Conservation (phyloP, 495 filamentous ascomycete genomes). For the Oleoguttula mirabilis region DNA sequence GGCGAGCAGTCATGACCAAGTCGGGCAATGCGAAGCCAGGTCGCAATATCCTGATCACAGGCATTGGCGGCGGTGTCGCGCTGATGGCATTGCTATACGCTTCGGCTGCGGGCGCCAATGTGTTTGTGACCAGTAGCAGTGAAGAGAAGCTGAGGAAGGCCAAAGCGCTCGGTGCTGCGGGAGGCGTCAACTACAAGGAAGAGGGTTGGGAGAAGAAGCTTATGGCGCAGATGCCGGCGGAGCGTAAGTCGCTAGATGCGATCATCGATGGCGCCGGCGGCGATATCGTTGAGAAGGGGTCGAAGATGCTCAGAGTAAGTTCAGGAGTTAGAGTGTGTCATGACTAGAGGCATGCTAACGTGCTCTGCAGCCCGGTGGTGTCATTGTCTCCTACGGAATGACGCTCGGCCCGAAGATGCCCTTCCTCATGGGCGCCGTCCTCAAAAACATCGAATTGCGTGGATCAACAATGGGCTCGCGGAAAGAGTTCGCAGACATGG, state of each 20-base stretch:
- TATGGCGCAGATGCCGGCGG: constrained; percentile 23
- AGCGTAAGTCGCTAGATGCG: constrained; percentile 27
- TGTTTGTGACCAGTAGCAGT: constrained; percentile 31
- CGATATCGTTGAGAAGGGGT: constrained; percentile 28
- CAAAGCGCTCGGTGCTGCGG: constrained; percentile 29
- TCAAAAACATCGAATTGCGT: constrained; percentile 33
- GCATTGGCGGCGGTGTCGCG: constrained; percentile 35
- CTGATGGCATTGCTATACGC: constrained; percentile 33
- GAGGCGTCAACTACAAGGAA: constrained; percentile 33
- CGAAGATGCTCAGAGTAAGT: constrained; percentile 29
- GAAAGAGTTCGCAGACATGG: constrained; percentile 36
- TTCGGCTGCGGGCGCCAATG: constrained; percentile 26
- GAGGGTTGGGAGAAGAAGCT: constrained; percentile 34
- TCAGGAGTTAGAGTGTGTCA: background rate
- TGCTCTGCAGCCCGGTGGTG: constrained; percentile 26
- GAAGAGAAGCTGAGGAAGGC: constrained; percentile 33
- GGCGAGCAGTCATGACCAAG: constrained; percentile 66
- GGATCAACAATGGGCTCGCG: constrained; percentile 36
- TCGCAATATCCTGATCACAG: constrained; percentile 31
- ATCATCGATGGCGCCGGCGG: constrained; percentile 35
- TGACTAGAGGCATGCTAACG: constrained; percentile 1
- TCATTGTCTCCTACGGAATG: constrained; percentile 33
- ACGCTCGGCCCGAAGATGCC: constrained; percentile 30
- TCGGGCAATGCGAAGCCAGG: constrained; percentile 28
- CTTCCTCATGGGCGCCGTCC: constrained; percentile 29